These are phyloP conservation scores for Arthroderma uncinatum DNA, from an alignment of 2,329 filamentous ascomycete species.

Conservation along the genomic window DNA sequence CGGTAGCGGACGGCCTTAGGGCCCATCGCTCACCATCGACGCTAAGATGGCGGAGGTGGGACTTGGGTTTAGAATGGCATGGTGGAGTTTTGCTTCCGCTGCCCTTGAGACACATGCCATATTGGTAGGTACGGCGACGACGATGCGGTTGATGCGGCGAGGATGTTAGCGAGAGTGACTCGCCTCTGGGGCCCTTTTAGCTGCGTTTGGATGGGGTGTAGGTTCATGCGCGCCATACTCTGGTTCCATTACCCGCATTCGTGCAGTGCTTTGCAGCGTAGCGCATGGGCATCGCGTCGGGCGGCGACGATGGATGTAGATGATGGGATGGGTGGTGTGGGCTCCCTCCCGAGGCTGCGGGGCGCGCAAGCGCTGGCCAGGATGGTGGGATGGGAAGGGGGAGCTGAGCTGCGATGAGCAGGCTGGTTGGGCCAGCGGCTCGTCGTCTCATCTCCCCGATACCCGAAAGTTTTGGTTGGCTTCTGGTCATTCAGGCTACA, in stretches of 20 bases:
- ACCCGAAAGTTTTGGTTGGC: background rate
- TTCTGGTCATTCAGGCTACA: constrained; percentile 22
- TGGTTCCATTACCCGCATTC: background rate
- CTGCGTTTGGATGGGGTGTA: background rate
- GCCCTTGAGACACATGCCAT: background rate
- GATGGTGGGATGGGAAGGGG: background rate
- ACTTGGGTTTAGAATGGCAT: background rate
- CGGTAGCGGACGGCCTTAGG: no score
- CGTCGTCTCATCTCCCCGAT: background rate
- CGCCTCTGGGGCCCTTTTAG: no score
- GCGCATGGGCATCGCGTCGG: background rate
- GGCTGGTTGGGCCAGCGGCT: background rate
- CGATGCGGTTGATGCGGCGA: no score
- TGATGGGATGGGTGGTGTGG: no score
- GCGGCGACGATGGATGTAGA: background rate
- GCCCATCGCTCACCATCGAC: no score
- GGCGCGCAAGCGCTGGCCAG: background rate
- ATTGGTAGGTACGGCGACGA: background rate
- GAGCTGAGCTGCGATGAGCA: background rate
- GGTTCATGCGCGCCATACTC: background rate
- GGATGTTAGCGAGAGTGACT: no score
- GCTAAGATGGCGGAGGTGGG: background rate
- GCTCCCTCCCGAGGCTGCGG: background rate
- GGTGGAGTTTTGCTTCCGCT: background rate
- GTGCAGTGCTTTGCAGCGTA: background rate